Conservation (phyloP, 306 rosid genomes). For the Begonia masoniana region DNA sequence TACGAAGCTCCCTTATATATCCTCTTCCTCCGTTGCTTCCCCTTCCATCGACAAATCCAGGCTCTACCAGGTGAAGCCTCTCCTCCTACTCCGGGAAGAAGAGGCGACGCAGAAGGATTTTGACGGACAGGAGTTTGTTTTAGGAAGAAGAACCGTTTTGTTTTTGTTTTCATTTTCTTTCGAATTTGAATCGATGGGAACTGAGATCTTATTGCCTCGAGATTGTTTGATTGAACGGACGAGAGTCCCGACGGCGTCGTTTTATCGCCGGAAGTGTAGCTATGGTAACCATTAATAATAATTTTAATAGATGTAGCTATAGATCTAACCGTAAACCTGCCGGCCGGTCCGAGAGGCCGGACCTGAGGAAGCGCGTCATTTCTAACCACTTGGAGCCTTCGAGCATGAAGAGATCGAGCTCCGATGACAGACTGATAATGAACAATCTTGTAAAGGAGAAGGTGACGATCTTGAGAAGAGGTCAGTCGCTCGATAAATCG, state of each 20-base stretch:
- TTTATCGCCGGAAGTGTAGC: conserved; percentile 32
- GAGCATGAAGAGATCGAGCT: conserved; percentile 24
- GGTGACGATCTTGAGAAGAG: conserved; percentile 66
- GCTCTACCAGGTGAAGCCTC: background rate
- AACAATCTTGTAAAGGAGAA: conserved; percentile 37
- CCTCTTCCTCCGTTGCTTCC: background rate
- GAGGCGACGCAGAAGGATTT: background rate
- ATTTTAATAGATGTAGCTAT: conserved; percentile 12
- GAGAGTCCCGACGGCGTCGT: conserved; percentile 21
- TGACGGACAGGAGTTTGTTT: background rate
- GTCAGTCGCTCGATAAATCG: conserved; percentile 40
- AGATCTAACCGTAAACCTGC: conserved; percentile 31
- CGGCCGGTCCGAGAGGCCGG: conserved; percentile 23
- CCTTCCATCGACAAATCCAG: background rate
- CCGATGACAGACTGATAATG: conserved; percentile 32
- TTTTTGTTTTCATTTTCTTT: background rate
- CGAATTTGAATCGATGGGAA: conserved; percentile 52
- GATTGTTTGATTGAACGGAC: conserved; percentile 45
- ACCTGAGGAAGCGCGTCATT: conserved; percentile 17
- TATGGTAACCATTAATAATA: conserved; percentile 12
- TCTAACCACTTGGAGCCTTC: conserved; percentile 14
- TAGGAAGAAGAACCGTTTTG: background rate
- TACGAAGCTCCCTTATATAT: background rate
- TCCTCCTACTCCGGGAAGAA: background rate
- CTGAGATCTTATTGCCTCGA: conserved; percentile 69